phyloP scores from a whole-genome alignment of 345 rosid genomes.

The Moricandia arvensis region DNA sequence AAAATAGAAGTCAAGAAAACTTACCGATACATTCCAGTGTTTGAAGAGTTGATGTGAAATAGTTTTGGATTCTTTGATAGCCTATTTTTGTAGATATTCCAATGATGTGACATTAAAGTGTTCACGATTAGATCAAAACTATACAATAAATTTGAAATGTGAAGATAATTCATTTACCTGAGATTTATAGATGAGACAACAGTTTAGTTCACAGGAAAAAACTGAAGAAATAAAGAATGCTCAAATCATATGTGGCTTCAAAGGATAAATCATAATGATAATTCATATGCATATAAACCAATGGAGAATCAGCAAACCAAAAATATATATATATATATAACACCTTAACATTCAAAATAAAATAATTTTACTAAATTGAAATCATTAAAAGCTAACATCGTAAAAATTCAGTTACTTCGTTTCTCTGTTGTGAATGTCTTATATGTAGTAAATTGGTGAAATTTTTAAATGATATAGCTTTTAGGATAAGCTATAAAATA shows the following conservation, averaged over 20 bases:
- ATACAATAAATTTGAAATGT: background rate
- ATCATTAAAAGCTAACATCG: background rate
- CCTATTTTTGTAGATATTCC: background rate
- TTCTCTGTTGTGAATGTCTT: too few relatives aligned
- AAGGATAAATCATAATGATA: background rate
- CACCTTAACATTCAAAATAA: background rate
- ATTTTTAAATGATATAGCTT: too few relatives aligned
- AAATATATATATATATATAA: too few relatives aligned
- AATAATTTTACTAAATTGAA: background rate
- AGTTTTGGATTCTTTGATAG: too few relatives aligned
- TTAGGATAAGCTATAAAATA: too few relatives aligned
- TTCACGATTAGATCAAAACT: too few relatives aligned
- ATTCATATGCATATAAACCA: background rate
- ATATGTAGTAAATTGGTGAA: too few relatives aligned
- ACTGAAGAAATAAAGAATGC: background rate
- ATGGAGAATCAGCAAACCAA: background rate
- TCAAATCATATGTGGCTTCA: background rate
- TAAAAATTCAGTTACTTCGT: too few relatives aligned
- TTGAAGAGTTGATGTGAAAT: too few relatives aligned
- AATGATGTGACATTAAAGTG: background rate
- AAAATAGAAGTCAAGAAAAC: background rate
- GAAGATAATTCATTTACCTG: background rate
- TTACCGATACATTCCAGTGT: background rate
- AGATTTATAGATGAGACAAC: background rate
- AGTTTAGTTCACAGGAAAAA: background rate